Conservation (phyloP, 176 grass and related monocot species). For the Otatea glauca region DNA sequence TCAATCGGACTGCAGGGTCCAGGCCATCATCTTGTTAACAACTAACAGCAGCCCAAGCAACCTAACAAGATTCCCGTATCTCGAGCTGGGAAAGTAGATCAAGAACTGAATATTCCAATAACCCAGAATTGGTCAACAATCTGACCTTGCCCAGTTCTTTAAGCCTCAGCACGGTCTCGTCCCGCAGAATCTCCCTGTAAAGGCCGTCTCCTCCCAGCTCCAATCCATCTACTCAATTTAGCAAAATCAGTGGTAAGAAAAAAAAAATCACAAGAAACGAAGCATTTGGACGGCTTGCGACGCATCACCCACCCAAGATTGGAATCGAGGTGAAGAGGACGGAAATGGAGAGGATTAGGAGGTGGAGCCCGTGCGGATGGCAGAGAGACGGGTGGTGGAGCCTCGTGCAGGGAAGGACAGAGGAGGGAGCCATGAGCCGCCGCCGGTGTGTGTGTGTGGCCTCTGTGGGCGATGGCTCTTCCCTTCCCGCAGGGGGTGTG, state of each 20-base stretch:
- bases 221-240: slow-evolving; percentile 44
- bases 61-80: slow-evolving; percentile 31
- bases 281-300: neutral
- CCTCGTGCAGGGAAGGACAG: neutral
- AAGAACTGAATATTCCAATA: neutral
- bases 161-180: slow-evolving; percentile 73
- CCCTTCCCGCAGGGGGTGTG: slow-evolving; percentile 10
- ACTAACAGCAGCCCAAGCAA: neutral
- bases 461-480: slow-evolving; percentile 31
- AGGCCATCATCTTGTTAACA: neutral
- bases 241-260: neutral
- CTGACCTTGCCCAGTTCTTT: slow-evolving; percentile 72
- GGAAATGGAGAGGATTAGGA: slow-evolving; percentile 23
- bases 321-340: slow-evolving; percentile 23
- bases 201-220: slow-evolving; percentile 53
- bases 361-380: slow-evolving; percentile 11
- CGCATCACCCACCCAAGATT: slow-evolving; percentile 43
- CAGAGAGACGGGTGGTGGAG: neutral
- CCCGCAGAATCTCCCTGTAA: slow-evolving; percentile 66
- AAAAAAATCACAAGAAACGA: neutral
- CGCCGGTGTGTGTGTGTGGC: neutral
- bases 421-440: slow-evolving; percentile 26
- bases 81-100: slow-evolving; percentile 33
- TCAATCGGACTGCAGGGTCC: neutral
- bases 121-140: neutral